Base-by-base conservation (phyloP, 768 basidiomycete genomes). In the Mycena amicta region DNA sequence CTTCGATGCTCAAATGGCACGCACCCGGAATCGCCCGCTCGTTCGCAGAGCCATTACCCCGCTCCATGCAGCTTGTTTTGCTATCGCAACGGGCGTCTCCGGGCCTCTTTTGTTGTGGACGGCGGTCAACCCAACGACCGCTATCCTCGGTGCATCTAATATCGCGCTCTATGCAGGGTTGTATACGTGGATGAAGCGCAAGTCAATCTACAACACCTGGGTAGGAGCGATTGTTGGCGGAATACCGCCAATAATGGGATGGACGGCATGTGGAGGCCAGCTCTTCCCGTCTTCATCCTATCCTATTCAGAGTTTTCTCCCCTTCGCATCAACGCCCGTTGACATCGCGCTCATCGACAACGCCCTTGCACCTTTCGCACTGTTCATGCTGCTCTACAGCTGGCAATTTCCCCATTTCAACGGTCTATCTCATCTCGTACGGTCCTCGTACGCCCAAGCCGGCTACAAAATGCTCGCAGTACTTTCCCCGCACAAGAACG, bases 331-430 rank as follows among this genome's bases (percentile, higher is more conserved):
- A 31, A 67, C 75, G 27, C 51, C 74, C 4, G 58, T 80, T 27
- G 81, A 85, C 61, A 31, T 77, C 13, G 70, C 82, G n/a, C 68
- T 84, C 50, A 76, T 88, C 51, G 85, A 95, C 70, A 95, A 92
- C 69, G 88, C 94, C 0, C 82, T 97, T 40, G 84, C 90, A 0
- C 88, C 94, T 0, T 74, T 92, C 57, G 85, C 88, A 2, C 77
- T 99, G 2, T 93, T 92, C 75, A 80, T 88, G 74, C 73, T 98
- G 47, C 82, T 97, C 8, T 99, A 88, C 77, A 90, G 90, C 60
- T 99, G 96, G 96, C 97, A 99, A 70, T 98, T 98, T 75, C 95
- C 96, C 31, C 96, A 99, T 72, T 98, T 99, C 78, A 98, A 95
- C 72, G 73, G 93, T 1, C 80, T 99, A n/a, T 88, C 95, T 6